These are phyloP conservation scores for Penicillium coprophilum DNA, from an alignment of 495 filamentous ascomycete species.

Conservation along the genomic window DNA sequence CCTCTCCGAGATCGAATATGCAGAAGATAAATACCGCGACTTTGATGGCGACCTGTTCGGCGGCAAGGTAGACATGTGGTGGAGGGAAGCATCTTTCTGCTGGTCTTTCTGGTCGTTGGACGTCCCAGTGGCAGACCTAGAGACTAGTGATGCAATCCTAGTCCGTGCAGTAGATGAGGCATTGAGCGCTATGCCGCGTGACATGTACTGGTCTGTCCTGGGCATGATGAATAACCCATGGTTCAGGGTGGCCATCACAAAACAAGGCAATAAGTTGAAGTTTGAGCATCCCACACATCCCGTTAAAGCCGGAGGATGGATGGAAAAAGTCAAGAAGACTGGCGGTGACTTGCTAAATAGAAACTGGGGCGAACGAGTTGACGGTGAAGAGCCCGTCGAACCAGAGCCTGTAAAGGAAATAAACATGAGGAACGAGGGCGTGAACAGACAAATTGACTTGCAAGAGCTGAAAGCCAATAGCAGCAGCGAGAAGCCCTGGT, in stretches of 20 bases:
- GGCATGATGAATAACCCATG: slow-evolving; percentile 99
- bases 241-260: slow-evolving; percentile 79
- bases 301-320: slow-evolving; percentile 83
- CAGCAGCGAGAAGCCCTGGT: slow-evolving; percentile 73
- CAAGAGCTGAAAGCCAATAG: slow-evolving; percentile 74
- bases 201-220: slow-evolving; percentile 96
- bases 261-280: slow-evolving; percentile 62
- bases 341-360: slow-evolving; percentile 81
- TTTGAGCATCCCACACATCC: slow-evolving; percentile 95
- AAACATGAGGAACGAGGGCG: slow-evolving; percentile 73
- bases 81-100: slow-evolving; percentile 81
- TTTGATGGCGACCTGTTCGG: slow-evolving; percentile 69
- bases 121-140: slow-evolving; percentile 63
- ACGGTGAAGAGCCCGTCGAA: slow-evolving; percentile 54
- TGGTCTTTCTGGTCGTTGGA: slow-evolving; percentile 93
- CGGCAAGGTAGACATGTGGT: slow-evolving; percentile 76
- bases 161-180: slow-evolving; percentile 91
- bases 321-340: slow-evolving; percentile 88
- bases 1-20: slow-evolving; percentile 78
- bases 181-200: slow-evolving; percentile 81
- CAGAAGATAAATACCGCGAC: slow-evolving; percentile 82
- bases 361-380: slow-evolving; percentile 78
- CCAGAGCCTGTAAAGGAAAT: slow-evolving; percentile 60
- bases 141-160: slow-evolving; percentile 67
- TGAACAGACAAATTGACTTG: slow-evolving; percentile 62